phyloP scores from a whole-genome alignment of 2,329 filamentous ascomycete species.

The Lasiodiplodia citricola region DNA sequence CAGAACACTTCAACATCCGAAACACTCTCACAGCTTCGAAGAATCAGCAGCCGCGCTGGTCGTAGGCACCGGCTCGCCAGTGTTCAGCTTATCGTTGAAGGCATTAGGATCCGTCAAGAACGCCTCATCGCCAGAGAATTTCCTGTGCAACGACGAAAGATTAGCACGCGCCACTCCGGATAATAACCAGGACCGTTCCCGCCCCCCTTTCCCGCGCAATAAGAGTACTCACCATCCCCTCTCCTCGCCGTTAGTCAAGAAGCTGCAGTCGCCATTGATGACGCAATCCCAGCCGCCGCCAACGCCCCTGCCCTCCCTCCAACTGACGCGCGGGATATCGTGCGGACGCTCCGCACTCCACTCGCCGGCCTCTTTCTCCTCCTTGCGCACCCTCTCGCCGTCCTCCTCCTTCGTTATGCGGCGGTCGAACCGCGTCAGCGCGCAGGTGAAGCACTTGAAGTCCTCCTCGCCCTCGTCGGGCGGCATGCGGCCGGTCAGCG shows the following conservation, averaged over 20 bases:
- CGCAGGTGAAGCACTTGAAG: conserved; percentile 84
- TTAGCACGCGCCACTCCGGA: neutral
- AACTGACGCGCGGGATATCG: conserved; percentile 52
- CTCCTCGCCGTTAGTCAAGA: conserved; percentile 79
- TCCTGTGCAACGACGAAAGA: conserved; percentile 39
- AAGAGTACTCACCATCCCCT: conserved; percentile 73
- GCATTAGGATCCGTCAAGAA: conserved; percentile 52
- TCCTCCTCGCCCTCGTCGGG: conserved; percentile 74
- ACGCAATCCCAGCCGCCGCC: conserved; percentile 81
- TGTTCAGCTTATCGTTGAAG: conserved; percentile 40
- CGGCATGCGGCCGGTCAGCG: conserved; percentile 79
- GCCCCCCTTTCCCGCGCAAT: neutral
- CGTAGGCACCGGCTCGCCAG: conserved; percentile 15
- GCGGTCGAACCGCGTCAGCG: conserved; percentile 71
- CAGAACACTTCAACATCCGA: neutral
- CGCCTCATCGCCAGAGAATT: conserved; percentile 63
- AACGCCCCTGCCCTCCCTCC: conserved; percentile 67
- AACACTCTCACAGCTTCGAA: conserved; percentile 19
- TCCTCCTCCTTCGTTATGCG: conserved; percentile 40
- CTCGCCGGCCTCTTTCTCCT: conserved; percentile 28
- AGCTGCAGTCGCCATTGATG: conserved; percentile 83
- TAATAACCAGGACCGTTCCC: neutral
- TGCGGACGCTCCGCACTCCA: conserved; percentile 41
- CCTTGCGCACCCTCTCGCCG: conserved; percentile 26
- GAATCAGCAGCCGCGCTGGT: conserved; percentile 18